These are phyloP conservation scores for Barbatosphaeria neglecta DNA, from an alignment of 495 filamentous ascomycete species.

Conservation along the genomic window DNA sequence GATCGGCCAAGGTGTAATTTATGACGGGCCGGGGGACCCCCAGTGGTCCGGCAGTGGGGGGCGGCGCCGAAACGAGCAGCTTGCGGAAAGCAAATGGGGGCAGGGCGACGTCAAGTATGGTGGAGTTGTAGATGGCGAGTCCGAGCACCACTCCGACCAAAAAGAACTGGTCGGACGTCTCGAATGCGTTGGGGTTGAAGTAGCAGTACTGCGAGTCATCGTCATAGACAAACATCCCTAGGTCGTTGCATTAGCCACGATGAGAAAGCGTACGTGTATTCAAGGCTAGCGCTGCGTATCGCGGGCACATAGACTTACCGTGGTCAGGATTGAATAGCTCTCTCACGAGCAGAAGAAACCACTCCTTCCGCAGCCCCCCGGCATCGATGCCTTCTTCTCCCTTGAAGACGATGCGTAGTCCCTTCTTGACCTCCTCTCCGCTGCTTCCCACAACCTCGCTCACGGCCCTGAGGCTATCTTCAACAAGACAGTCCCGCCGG, in stretches of 20 bases:
- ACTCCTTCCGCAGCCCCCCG: constrained; percentile 86
- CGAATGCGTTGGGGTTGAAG: constrained; percentile 86
- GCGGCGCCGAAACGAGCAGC: constrained; percentile 60
- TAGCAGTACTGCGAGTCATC: constrained; percentile 93
- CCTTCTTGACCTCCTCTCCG: constrained; percentile 87
- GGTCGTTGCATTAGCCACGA: constrained; percentile 1
- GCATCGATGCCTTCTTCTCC: constrained; percentile 91
- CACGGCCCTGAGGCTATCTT: constrained; percentile 77
- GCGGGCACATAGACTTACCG: constrained; percentile 41
- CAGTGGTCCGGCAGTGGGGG: constrained; percentile 35
- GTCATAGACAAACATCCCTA: constrained; percentile 84
- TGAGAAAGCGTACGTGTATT: too few species aligned
- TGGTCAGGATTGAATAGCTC: constrained; percentile 89
- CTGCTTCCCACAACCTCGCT: constrained; percentile 78
- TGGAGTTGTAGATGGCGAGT: constrained; percentile 93
- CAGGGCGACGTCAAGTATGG: constrained; percentile 81
- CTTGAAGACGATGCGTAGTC: constrained; percentile 71
- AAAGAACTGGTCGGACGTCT: constrained; percentile 90
- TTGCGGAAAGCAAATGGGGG: constrained; percentile 93
- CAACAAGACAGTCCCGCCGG: constrained; percentile 78
- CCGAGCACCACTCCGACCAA: constrained; percentile 82
- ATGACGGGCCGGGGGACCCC: constrained; percentile 48
- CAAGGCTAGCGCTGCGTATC: not conserved
- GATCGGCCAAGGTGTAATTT: constrained; percentile 68
- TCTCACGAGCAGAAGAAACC: constrained; percentile 84